Evolutionary conservation across 208 protist species (phyloP).

Genomic region (Wallacemonas collosoma): DNA sequence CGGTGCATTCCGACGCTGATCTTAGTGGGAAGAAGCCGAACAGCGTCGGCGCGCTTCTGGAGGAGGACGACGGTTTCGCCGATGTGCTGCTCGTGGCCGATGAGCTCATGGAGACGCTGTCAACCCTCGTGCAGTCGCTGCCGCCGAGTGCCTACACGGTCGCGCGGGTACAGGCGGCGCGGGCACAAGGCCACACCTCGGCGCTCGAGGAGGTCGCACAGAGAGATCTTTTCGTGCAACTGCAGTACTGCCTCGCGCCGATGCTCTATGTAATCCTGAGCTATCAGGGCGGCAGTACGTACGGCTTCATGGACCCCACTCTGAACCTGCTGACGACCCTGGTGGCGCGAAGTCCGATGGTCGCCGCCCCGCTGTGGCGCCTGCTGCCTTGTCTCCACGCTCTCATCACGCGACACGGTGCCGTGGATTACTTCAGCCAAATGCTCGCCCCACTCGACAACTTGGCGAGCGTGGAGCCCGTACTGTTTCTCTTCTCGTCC

Average conservation of each 20-base stretch:
- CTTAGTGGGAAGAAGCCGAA: neutral
- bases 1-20: neutral
- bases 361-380: constrained; percentile 64
- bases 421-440: constrained; percentile 86
- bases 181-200: constrained; percentile 3
- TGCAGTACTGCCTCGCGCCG: constrained; percentile 63
- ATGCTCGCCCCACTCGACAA: constrained; percentile 93
- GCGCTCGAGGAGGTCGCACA: constrained; percentile 23
- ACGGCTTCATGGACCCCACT: constrained; percentile 87
- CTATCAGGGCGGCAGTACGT: constrained; percentile 63
- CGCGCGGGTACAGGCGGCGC: constrained; percentile 15
- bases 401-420: constrained; percentile 56
- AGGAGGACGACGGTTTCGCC: constrained; percentile 57
- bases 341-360: constrained; percentile 70
- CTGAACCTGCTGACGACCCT: constrained; percentile 85
- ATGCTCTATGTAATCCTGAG: constrained; percentile 79
- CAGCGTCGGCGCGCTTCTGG: constrained; percentile 11
- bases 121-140: constrained; percentile 70
- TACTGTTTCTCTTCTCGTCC: constrained; percentile 58
- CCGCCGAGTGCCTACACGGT: constrained; percentile 32
- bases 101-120: constrained; percentile 84
- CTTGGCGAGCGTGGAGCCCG: constrained; percentile 77
- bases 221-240: constrained; percentile 53
- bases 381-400: constrained; percentile 72
- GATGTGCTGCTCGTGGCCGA: constrained; percentile 79